A percentile compares a stretch with the other conserved stretches of the same genome.
Evolutionary conservation across 169 alveolate genomes (phyloP).

Genomic region (Plasmodium reichenowi): DNA sequence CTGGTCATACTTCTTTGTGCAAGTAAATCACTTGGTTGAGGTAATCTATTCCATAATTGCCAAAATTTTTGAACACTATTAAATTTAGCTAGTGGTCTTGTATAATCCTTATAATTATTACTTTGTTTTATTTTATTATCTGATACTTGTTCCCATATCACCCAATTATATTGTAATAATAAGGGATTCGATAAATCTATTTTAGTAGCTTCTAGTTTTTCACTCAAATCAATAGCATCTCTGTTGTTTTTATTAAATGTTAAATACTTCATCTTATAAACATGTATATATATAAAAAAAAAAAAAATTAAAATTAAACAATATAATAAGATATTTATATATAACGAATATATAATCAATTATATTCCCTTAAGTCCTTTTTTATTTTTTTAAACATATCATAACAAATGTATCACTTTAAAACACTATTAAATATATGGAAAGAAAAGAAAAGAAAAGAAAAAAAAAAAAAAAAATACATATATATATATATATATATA

Average conservation of each 20-base stretch:
- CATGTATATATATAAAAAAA: background rate
- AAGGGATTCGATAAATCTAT: conserved; percentile 75
- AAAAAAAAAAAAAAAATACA: too few species aligned
- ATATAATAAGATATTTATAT: conserved; percentile 1
- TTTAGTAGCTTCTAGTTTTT: conserved; percentile 67
- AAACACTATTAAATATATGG: too few species aligned
- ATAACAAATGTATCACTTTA: too few species aligned
- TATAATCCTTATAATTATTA: conserved; percentile 86
- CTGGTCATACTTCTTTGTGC: conserved; percentile 79
- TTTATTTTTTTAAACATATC: too few species aligned
- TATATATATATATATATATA: too few species aligned
- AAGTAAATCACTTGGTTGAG: conserved; percentile 87
- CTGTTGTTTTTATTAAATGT: conserved; percentile 59
- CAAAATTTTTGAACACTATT: conserved; percentile 88
- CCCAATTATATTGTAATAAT: conserved; percentile 89
- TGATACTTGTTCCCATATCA: conserved; percentile 89
- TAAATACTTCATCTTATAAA: conserved; percentile 56
- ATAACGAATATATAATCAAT: too few species aligned
- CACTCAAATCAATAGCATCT: conserved; percentile 61
- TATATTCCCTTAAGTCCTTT: conserved; percentile 4
- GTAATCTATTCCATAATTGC: conserved; percentile 87
- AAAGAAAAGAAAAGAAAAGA: too few species aligned
- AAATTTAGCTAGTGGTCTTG: conserved; percentile 89
- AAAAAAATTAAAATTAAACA: background rate
- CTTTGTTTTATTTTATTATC: conserved; percentile 81